phyloP scores from a whole-genome alignment of 371 early-diverging fungal genomes.

The Mortierella sp. region DNA sequence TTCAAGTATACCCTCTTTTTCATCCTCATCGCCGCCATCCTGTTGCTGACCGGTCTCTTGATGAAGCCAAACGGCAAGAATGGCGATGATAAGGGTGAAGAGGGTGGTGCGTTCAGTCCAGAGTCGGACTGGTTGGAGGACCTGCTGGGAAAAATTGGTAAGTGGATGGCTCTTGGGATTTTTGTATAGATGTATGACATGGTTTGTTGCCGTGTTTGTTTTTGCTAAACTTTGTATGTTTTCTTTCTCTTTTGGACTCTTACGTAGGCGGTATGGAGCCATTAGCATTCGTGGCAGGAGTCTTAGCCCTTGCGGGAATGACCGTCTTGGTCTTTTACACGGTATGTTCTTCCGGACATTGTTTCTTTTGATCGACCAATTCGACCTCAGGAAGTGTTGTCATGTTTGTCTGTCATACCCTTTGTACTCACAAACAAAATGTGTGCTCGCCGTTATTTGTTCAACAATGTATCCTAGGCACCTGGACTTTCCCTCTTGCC shows the following conservation, averaged over 20 bases:
- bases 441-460: not conserved
- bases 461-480: slow-evolving; percentile 18
- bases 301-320: slow-evolving; percentile 27
- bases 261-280: slow-evolving; percentile 18
- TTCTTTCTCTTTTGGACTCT: not conserved
- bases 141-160: slow-evolving; percentile 22
- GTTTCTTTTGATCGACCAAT: not conserved
- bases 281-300: slow-evolving; percentile 26
- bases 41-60: slow-evolving; percentile 38
- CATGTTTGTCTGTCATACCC: not conserved
- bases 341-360: slow-evolving; percentile 13
- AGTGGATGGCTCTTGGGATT: not conserved
- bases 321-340: slow-evolving; percentile 36
- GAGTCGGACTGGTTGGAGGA: slow-evolving; percentile 32
- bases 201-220: not conserved
- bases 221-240: not conserved
- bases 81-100: not conserved
- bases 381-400: not conserved
- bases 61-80: slow-evolving; percentile 32
- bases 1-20: slow-evolving; percentile 43
- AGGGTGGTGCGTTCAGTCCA: not conserved
- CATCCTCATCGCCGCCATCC: slow-evolving; percentile 27
- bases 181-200: not conserved
- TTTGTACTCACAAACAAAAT: not conserved
- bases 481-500: slow-evolving; percentile 44